These are phyloP conservation scores for Eleusine indica DNA, from an alignment of 176 grass and related monocot species.

Conservation along the genomic window DNA sequence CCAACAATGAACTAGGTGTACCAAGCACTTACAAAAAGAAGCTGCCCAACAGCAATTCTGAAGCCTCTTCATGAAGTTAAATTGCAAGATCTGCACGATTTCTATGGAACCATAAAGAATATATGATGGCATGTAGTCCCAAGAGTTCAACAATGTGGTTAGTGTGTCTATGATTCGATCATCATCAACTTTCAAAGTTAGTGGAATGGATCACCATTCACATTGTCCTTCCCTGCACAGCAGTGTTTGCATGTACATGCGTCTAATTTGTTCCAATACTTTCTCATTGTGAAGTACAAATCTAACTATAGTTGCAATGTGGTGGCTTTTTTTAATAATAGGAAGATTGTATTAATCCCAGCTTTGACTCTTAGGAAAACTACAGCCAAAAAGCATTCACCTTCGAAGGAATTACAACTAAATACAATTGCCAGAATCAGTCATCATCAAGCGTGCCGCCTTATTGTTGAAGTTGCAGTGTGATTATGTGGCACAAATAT, in stretches of 20 bases:
- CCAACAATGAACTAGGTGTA: conserved; percentile 41
- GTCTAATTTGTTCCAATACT: not conserved
- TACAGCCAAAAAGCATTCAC: too few species aligned
- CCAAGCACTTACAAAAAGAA: not conserved
- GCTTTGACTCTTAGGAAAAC: too few species aligned
- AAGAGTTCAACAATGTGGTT: not conserved
- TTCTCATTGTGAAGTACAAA: not conserved
- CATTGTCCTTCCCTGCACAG: not conserved
- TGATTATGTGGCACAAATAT: not conserved
- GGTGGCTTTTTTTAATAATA: too few species aligned
- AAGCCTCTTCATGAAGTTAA: not conserved
- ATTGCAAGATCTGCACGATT: conserved; percentile 37
- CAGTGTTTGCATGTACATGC: not conserved
- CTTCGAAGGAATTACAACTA: too few species aligned
- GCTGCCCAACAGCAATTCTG: not conserved
- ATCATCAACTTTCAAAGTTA: not conserved
- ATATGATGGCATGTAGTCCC: not conserved
- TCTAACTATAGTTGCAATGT: not conserved
- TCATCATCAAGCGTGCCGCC: too few species aligned
- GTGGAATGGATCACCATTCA: not conserved
- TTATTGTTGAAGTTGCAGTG: not conserved
- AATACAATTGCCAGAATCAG: too few species aligned
- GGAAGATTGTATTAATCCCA: too few species aligned
- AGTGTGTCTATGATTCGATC: not conserved
- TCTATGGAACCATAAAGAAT: not conserved